Percentiles rank a stretch among this genome's conserved stretches.
These are phyloP conservation scores for Colletotrichum camelliae DNA, from an alignment of 2,329 filamentous ascomycete genomes.

Conservation along the genomic window DNA sequence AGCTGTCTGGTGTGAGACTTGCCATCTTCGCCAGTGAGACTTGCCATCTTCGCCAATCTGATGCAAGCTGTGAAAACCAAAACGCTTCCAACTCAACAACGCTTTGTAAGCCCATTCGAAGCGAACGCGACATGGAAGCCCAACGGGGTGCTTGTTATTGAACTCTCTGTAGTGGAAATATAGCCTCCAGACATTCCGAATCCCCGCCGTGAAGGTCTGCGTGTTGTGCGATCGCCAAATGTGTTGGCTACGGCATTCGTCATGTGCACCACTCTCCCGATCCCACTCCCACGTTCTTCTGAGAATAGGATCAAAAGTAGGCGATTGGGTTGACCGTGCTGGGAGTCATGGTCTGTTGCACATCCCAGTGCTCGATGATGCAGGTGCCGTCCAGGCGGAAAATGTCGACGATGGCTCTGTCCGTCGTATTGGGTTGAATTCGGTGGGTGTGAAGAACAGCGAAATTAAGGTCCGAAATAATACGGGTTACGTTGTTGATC, in stretches of 20 bases:
- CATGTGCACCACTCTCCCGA: neutral
- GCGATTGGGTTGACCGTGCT: neutral
- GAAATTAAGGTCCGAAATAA: neutral
- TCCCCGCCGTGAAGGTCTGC: neutral
- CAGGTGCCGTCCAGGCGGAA: conserved; percentile 4
- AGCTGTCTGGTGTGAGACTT: neutral
- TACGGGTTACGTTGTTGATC: neutral
- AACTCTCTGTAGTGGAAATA: too few species aligned
- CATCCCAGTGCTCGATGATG: conserved; percentile 10
- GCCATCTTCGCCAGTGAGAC: neutral
- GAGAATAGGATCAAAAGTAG: neutral
- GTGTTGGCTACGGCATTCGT: neutral
- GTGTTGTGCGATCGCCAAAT: neutral
- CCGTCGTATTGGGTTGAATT: neutral
- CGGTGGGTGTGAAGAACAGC: neutral
- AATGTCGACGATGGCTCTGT: neutral
- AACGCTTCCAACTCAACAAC: neutral
- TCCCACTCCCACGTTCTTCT: neutral
- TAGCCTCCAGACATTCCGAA: too few species aligned
- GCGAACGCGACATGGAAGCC: too few species aligned
- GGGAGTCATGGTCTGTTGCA: neutral
- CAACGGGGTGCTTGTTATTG: too few species aligned
- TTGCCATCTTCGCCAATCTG: neutral
- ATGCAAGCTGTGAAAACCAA: neutral
- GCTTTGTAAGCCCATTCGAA: neutral